Evolutionary conservation across 139 green algal genomes (phyloP).

Genomic region (Auxenochlorella pyrenoidosa): DNA sequence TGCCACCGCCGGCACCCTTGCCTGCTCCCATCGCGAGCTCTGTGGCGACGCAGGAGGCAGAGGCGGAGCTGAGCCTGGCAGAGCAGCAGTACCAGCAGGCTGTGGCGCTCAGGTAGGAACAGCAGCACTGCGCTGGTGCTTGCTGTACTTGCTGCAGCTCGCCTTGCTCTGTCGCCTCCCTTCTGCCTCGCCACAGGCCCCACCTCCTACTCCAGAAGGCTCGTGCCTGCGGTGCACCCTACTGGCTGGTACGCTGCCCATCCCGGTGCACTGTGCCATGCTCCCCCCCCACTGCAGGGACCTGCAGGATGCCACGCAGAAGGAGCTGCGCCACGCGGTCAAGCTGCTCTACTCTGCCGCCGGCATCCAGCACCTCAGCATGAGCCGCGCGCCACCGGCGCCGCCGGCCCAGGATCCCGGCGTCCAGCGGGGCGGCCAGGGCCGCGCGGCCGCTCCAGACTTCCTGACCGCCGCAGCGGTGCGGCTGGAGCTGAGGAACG

Average conservation of each 20-base stretch:
- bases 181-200: neutral
- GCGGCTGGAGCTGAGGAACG: constrained; percentile 35
- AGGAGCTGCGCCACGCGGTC: constrained; percentile 48
- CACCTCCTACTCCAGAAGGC: too few relatives aligned
- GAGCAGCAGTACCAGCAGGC: constrained; percentile 51
- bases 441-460: neutral
- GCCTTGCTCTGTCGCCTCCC: neutral
- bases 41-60: neutral
- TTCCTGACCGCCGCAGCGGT: constrained; percentile 38
- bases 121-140: neutral
- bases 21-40: neutral
- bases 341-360: constrained; percentile 53
- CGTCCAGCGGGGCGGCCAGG: neutral
- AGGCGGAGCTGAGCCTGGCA: constrained; percentile 25
- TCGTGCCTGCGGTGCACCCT: neutral
- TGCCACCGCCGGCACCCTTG: neutral
- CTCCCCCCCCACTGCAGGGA: constrained; percentile 4
- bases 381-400: neutral
- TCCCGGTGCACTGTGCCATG: neutral
- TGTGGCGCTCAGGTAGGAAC: constrained; percentile 41
- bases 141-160: neutral
- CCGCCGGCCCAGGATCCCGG: neutral
- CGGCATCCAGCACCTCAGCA: constrained; percentile 50
- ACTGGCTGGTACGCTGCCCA: neutral
- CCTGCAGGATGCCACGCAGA: neutral